Conservation (phyloP, 73 alveolate genomes). For the Paramecium tetraurelia region DNA sequence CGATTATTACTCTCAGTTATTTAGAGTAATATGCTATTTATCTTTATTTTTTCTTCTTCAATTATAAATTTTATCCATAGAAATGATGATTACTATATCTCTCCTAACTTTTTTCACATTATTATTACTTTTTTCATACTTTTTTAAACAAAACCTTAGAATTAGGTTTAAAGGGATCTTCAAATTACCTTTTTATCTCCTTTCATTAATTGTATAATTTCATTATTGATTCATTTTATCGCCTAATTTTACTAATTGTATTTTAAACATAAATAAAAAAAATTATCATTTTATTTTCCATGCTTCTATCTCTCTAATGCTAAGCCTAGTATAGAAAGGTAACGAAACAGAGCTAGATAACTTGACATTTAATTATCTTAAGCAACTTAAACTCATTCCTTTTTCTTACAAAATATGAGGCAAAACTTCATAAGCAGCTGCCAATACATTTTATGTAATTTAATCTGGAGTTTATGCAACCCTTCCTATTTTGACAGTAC, state of each 20-base stretch:
- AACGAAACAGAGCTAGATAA: neutral
- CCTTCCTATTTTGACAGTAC: conserved; percentile 30
- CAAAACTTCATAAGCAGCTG: neutral
- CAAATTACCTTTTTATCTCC: neutral
- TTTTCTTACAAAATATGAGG: neutral
- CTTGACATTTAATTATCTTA: neutral
- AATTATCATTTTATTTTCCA: neutral
- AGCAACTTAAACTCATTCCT: conserved; percentile 37
- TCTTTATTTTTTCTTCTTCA: too few species aligned
- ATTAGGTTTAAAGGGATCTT: neutral
- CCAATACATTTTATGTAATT: neutral
- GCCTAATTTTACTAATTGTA: neutral
- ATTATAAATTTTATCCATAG: too few species aligned
- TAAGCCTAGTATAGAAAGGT: conserved; percentile 2
- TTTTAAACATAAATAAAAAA: neutral
- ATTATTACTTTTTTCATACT: neutral
- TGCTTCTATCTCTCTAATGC: conserved; percentile 41
- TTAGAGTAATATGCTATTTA: too few species aligned
- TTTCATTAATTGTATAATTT: neutral
- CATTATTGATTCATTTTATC: neutral
- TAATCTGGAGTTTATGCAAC: conserved; percentile 15
- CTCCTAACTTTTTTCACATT: too few species aligned
- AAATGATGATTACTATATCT: too few species aligned
- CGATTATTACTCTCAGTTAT: too few species aligned
- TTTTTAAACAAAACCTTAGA: neutral